phyloP scores from a whole-genome alignment of 805 yeast species.

The Candida nonsorbophila region DNA sequence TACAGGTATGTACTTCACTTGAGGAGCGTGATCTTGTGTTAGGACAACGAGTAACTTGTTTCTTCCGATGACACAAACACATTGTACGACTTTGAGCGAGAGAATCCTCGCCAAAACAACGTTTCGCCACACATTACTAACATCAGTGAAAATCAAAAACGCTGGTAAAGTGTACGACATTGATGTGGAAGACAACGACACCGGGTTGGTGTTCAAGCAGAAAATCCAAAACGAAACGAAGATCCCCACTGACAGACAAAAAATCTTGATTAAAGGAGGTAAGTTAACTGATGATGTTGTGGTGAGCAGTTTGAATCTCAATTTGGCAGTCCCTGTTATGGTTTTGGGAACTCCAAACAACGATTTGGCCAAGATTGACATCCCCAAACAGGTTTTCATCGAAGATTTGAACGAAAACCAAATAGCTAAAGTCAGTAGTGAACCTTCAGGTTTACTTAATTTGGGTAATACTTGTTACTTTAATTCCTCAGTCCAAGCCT shows the following conservation, averaged over 20 bases:
- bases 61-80: too few species aligned
- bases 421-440: constrained; percentile 29
- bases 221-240: constrained; percentile 69
- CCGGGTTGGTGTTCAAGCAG: constrained; percentile 60
- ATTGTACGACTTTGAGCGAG: too few species aligned
- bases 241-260: constrained; percentile 87
- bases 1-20: too few species aligned
- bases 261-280: constrained; percentile 84
- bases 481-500: constrained; percentile 62
- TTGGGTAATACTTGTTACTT: constrained; percentile 77
- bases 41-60: too few species aligned
- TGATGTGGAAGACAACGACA: constrained; percentile 43
- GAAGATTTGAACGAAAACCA: constrained; percentile 60
- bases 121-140: too few species aligned
- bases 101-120: too few species aligned
- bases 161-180: constrained; percentile 39
- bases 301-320: constrained; percentile 48
- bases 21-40: too few species aligned
- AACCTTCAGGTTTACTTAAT: constrained; percentile 65
- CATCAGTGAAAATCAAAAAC: constrained; percentile 28
- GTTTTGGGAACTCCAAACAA: constrained; percentile 87
- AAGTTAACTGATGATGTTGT: constrained; percentile 71
- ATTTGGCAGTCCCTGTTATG: constrained; percentile 69
- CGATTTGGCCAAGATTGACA: constrained; percentile 49
- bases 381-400: constrained; percentile 50